phyloP scores from a whole-genome alignment of 768 basidiomycete genomes.

The Rhizopogon vulgaris region DNA sequence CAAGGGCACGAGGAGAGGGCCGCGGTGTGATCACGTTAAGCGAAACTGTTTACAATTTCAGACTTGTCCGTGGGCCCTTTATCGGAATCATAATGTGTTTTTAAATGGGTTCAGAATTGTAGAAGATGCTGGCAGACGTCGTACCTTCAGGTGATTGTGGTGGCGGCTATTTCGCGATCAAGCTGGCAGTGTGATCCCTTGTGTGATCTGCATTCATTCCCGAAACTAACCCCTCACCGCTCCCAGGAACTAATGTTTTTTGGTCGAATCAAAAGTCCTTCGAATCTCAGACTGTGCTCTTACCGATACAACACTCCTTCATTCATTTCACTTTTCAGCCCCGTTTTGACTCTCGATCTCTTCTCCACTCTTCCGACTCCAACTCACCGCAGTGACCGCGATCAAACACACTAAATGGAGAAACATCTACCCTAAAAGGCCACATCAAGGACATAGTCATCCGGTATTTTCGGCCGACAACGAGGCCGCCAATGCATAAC shows the following conservation, averaged over 20 bases:
- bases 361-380: conserved; percentile 24
- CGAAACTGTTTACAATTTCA: conserved; percentile 32
- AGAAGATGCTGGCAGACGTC: conserved; percentile 1
- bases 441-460: conserved; percentile 25
- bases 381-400: conserved; percentile 42
- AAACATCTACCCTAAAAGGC: conserved; percentile 33
- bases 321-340: conserved; percentile 10
- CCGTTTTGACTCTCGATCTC: conserved; percentile 12
- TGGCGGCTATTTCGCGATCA: not conserved
- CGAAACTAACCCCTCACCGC: conserved; percentile 18
- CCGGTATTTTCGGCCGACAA: conserved; percentile 16
- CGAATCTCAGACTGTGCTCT: not conserved
- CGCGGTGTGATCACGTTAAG: conserved; percentile 34
- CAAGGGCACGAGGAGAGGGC: conserved; percentile 59
- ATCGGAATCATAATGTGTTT: conserved; percentile 7
- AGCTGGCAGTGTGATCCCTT: conserved; percentile 1
- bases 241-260: conserved; percentile 20
- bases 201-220: conserved; percentile 31
- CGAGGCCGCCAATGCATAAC: conserved; percentile 20
- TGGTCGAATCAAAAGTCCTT: not conserved
- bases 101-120: not conserved
- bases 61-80: conserved; percentile 21
- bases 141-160: conserved; percentile 1
- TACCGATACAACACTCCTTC: not conserved
- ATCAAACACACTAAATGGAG: conserved; percentile 20